Evolutionary conservation across 257 asterid genomes (phyloP).

Genomic region (Ilex aquifolium): DNA sequence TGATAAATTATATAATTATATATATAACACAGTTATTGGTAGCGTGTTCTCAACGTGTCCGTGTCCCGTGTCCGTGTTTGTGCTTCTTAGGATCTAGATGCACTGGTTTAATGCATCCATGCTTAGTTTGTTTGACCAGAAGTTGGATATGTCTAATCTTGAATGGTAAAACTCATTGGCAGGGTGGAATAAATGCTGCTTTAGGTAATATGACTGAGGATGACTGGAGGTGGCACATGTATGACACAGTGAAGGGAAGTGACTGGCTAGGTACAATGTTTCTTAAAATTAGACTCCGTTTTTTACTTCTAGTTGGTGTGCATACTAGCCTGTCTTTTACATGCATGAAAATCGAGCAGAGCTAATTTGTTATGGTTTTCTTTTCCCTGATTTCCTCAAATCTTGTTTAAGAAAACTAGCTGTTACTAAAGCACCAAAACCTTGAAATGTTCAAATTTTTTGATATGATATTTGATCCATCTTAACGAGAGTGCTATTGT

Average conservation of each 20-base stretch:
- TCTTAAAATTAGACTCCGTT: not conserved
- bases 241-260: constrained; percentile 95
- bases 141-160: not conserved
- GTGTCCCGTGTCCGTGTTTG: too few relatives aligned
- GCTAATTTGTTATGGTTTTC: not conserved
- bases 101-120: too few relatives aligned
- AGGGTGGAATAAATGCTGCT: constrained; percentile 99
- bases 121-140: not conserved
- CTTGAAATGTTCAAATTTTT: too few relatives aligned
- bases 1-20: too few relatives aligned
- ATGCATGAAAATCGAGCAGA: not conserved
- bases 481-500: constrained; percentile 11
- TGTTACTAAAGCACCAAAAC: too few relatives aligned
- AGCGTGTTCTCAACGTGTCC: too few relatives aligned
- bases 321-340: not conserved
- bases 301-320: constrained; percentile 2
- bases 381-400: not conserved
- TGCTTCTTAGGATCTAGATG: too few relatives aligned
- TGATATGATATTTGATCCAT: not conserved
- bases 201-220: constrained; percentile 95
- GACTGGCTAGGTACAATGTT: constrained; percentile 83
- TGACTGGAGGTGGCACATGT: constrained; percentile 99
- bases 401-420: too few relatives aligned
- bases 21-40: too few relatives aligned
- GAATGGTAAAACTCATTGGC: constrained; percentile 5